A percentile compares a stretch with the other conserved stretches of the same genome.
Conservation (phyloP, 2,329 filamentous ascomycete genomes). For the Rhytidhysteron rufulum region DNA sequence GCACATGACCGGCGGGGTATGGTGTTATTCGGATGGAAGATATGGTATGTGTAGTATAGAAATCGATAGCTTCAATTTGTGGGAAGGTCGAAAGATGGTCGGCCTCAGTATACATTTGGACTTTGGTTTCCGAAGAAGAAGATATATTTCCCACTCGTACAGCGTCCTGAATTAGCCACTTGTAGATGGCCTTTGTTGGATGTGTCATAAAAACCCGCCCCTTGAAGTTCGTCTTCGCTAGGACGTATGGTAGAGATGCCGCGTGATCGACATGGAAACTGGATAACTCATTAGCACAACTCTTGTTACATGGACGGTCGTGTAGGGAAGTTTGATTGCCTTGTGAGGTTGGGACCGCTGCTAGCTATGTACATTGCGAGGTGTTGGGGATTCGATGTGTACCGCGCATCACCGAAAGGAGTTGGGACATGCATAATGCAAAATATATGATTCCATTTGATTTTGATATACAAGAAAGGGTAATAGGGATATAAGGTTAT, state of each 20-base stretch:
- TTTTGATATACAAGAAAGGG: slow-evolving; percentile 35
- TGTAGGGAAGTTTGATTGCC: slow-evolving; percentile 1
- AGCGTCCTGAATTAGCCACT: slow-evolving; percentile 97
- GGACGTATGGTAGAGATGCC: slow-evolving; percentile 95
- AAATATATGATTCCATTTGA: slow-evolving; percentile 36
- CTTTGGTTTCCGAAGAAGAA: slow-evolving; percentile 59
- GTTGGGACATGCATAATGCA: slow-evolving; percentile 29
- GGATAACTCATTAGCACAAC: slow-evolving; percentile 9
- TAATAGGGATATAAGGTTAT: no score
- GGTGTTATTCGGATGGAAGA: slow-evolving; percentile 95
- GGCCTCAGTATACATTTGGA: slow-evolving; percentile 83
- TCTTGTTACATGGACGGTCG: neutral
- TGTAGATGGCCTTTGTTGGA: slow-evolving; percentile 98
- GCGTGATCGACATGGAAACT: slow-evolving; percentile 99
- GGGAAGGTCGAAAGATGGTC: slow-evolving; percentile 93
- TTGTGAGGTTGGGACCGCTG: slow-evolving; percentile 3
- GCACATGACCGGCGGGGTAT: slow-evolving; percentile 94
- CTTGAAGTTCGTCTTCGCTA: slow-evolving; percentile 96
- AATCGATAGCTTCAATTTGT: slow-evolving; percentile 95
- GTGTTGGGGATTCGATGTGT: slow-evolving; percentile 4
- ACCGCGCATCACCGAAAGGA: slow-evolving; percentile 32
- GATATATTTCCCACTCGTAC: slow-evolving; percentile 77
- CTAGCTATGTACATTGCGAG: slow-evolving; percentile 18
- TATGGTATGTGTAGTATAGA: slow-evolving; percentile 95
- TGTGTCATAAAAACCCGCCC: slow-evolving; percentile 99